Percentiles rank a stretch among this genome's conserved stretches.
phyloP scores from a whole-genome alignment of 805 yeast genomes.

The Saturnispora halmiae region DNA sequence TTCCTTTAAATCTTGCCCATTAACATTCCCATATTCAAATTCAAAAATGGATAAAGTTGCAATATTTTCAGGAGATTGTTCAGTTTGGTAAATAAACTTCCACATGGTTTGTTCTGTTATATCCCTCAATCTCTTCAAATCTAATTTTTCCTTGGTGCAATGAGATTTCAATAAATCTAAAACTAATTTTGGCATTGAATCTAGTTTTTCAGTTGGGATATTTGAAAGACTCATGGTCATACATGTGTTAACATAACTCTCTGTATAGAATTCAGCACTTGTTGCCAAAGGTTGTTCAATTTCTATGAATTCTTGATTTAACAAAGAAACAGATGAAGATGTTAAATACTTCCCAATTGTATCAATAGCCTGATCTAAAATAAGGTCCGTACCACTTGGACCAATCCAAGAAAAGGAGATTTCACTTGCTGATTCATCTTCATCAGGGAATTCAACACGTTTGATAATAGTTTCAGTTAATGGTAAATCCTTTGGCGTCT shows the following conservation, averaged over 20 bases:
- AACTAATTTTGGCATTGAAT: conserved; percentile 44
- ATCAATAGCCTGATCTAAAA: conserved; percentile 59
- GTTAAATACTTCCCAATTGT: conserved; percentile 67
- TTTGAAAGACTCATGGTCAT: conserved; percentile 52
- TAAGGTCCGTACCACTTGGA: conserved; percentile 45
- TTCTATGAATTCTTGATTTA: conserved; percentile 67
- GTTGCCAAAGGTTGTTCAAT: conserved; percentile 75
- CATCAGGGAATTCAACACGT: conserved; percentile 74
- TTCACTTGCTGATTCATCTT: conserved; percentile 79
- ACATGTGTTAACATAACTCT: conserved; percentile 60
- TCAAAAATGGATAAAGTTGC: conserved; percentile 65
- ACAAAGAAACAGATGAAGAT: conserved; percentile 65
- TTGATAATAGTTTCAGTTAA: conserved; percentile 34
- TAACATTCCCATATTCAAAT: conserved; percentile 66
- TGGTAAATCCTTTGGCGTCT: conserved; percentile 42
- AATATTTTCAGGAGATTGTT: conserved; percentile 51
- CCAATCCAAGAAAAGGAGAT: conserved; percentile 73
- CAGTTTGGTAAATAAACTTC: conserved; percentile 52
- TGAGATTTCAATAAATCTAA: conserved; percentile 46
- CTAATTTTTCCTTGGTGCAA: conserved; percentile 41
- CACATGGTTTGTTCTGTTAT: conserved; percentile 56
- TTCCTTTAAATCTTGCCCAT: conserved; percentile 48
- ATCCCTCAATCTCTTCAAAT: conserved; percentile 56
- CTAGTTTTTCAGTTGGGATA: conserved; percentile 61
- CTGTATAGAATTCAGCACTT: conserved; percentile 58